Percentiles rank a stretch among this genome's conserved stretches.
Evolutionary conservation across 106 monocot species (phyloP).

Genomic region (Chionographis japonica): DNA sequence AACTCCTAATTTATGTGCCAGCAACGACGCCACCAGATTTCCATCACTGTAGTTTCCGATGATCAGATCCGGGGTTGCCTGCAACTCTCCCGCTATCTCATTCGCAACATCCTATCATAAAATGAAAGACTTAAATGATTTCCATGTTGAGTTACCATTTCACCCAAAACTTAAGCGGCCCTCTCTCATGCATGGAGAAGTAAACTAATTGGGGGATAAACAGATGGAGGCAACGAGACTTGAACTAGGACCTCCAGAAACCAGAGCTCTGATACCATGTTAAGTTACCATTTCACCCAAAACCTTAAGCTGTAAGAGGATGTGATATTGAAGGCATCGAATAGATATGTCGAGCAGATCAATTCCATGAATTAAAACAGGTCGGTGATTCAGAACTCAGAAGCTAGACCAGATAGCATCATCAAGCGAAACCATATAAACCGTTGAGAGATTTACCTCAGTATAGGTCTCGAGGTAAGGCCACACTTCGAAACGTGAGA

Average conservation of each 20-base stretch:
- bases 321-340: too few relatives aligned
- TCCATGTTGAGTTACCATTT: neutral
- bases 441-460: conserved; percentile 27
- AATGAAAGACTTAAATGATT: neutral
- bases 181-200: too few relatives aligned
- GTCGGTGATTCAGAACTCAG: too few relatives aligned
- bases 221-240: too few relatives aligned
- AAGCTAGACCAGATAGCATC: neutral
- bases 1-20: conserved; percentile 70
- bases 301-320: too few relatives aligned
- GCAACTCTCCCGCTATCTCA: conserved; percentile 57
- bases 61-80: conserved; percentile 65
- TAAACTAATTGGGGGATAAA: too few relatives aligned
- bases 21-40: conserved; percentile 68
- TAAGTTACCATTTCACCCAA: too few relatives aligned
- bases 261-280: too few relatives aligned
- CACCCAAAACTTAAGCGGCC: too few relatives aligned
- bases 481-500: conserved; percentile 72
- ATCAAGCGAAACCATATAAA: neutral
- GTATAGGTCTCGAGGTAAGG: conserved; percentile 63
- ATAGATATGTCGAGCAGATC: too few relatives aligned
- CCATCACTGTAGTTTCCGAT: conserved; percentile 86
- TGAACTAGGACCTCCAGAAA: too few relatives aligned
- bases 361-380: too few relatives aligned
- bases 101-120: conserved; percentile 59